Conservation (phyloP, 306 rosid genomes). For the Cucumis cinereus region DNA sequence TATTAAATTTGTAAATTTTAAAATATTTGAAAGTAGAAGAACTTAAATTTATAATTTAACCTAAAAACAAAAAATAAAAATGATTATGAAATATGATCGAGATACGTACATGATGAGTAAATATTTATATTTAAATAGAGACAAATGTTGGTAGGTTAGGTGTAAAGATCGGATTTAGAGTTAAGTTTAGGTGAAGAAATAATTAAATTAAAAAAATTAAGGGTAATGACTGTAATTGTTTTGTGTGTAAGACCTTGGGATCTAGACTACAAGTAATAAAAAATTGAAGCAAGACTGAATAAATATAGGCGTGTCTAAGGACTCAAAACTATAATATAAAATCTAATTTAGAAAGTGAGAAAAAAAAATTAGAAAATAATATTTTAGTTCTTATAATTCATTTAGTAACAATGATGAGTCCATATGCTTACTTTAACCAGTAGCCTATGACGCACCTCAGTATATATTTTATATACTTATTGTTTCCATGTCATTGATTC, state of each 20-base stretch:
- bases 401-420: too few species aligned
- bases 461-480: too few species aligned
- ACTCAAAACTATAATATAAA: not conserved
- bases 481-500: too few species aligned
- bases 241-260: too few species aligned
- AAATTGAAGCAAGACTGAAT: not conserved
- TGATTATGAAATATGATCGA: too few species aligned
- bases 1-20: too few species aligned
- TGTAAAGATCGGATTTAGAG: not conserved
- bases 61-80: too few species aligned
- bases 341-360: not conserved
- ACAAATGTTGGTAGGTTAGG: not conserved
- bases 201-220: not conserved
- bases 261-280: not conserved
- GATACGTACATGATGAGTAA: not conserved
- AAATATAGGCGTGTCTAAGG: not conserved
- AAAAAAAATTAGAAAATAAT: too few species aligned
- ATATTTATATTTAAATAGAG: not conserved
- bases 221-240: not conserved
- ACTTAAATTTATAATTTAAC: too few species aligned
- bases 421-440: too few species aligned
- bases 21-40: too few species aligned
- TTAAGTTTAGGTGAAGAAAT: not conserved
- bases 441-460: too few species aligned
- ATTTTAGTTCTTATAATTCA: not conserved